A percentile compares a stretch with the other conserved stretches of the same genome.
Evolutionary conservation across 208 protist species (phyloP).

Genomic region (Borovskyia barvae): DNA sequence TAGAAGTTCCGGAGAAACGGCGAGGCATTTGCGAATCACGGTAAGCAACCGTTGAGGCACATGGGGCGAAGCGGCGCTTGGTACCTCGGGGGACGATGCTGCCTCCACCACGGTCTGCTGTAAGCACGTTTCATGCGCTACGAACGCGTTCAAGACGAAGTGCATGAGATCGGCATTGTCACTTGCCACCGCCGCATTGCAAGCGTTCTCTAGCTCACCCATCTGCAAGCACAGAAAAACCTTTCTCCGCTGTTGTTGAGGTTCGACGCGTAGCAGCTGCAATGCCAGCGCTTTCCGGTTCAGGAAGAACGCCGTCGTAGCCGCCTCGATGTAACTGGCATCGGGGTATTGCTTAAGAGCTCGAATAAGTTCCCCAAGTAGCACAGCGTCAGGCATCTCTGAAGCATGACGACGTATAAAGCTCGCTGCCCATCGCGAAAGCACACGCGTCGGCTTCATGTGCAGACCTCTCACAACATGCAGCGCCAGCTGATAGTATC

Average conservation of each 20-base stretch:
- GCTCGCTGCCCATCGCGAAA: constrained; percentile 31
- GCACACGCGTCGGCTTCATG: constrained; percentile 21
- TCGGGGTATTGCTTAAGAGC: constrained; percentile 20
- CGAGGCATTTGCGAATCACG: constrained; percentile 10
- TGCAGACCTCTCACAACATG: constrained; percentile 27
- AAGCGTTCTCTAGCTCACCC: constrained; percentile 25
- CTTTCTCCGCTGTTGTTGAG: constrained; percentile 18
- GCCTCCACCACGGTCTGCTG: too few species aligned
- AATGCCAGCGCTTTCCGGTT: constrained; percentile 30
- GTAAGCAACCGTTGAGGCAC: too few species aligned
- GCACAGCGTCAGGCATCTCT: constrained; percentile 3
- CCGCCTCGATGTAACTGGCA: constrained; percentile 39
- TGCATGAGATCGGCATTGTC: constrained; percentile 42
- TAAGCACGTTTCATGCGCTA: constrained; percentile 10
- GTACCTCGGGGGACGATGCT: too few species aligned
- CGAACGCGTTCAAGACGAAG: constrained; percentile 29
- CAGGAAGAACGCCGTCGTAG: constrained; percentile 23
- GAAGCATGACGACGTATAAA: constrained; percentile 1
- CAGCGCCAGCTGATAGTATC: constrained; percentile 44
- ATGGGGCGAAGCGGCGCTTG: too few species aligned
- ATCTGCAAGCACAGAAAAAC: constrained; percentile 35
- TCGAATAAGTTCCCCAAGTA: constrained; percentile 17
- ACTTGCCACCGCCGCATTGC: constrained; percentile 20
- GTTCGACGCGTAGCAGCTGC: constrained; percentile 41
- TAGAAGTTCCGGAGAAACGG: constrained; percentile 18